phyloP scores from a whole-genome alignment of 179 eudicot species.

The Kewa caespitosa region DNA sequence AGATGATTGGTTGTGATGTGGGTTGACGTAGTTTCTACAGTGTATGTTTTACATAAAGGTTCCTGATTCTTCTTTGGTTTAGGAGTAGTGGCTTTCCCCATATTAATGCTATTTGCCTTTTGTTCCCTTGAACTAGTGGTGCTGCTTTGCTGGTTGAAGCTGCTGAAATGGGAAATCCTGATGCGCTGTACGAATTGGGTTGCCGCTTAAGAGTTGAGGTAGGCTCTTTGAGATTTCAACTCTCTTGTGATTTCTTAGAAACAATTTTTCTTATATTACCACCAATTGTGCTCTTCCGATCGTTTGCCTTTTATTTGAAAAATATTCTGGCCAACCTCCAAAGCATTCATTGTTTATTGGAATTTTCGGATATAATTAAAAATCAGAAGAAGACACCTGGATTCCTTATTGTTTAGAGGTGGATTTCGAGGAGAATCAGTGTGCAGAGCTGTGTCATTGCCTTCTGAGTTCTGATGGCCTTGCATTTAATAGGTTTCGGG shows the following conservation, averaged over 20 bases:
- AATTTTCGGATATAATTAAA: not conserved
- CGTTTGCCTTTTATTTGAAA: not conserved
- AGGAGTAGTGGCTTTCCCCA: not conserved
- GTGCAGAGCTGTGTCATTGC: not conserved
- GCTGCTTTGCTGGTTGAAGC: conserved; percentile 95
- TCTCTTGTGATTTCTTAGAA: not conserved
- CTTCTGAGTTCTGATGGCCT: not conserved
- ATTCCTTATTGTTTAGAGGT: not conserved
- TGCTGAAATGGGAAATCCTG: conserved; percentile 91
- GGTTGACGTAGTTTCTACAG: not conserved
- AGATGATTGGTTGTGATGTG: not conserved
- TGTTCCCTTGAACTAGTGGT: conserved; percentile 49
- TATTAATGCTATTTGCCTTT: conserved; percentile 10
- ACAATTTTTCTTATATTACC: not conserved
- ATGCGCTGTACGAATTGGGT: conserved; percentile 82
- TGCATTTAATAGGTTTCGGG: not conserved
- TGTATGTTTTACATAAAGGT: not conserved
- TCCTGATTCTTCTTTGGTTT: not conserved
- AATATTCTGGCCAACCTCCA: not conserved
- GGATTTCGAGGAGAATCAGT: not conserved
- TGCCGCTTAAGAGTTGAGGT: conserved; percentile 83
- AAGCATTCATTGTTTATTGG: not conserved
- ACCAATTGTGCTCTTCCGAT: not conserved
- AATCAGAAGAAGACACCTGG: not conserved
- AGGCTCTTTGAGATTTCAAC: conserved; percentile 13